phyloP scores from a whole-genome alignment of 164 flowering plant genomes.

The Piper longum region DNA sequence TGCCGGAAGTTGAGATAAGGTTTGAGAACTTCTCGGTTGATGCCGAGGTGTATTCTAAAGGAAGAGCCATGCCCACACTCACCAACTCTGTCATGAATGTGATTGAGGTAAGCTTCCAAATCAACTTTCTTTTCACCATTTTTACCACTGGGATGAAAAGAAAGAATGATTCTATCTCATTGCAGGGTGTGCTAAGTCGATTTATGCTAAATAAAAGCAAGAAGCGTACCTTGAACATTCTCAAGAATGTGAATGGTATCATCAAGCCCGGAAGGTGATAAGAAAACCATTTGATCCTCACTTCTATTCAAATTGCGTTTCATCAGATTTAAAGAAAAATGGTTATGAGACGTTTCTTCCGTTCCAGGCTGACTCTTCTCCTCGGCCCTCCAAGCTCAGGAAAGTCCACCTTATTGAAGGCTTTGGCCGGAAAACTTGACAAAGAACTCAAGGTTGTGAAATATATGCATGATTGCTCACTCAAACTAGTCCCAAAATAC shows the following conservation, averaged over 20 bases:
- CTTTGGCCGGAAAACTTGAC: slow-evolving; percentile 33
- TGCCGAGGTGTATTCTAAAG: slow-evolving; percentile 42
- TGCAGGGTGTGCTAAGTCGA: slow-evolving; percentile 14
- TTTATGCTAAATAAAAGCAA: slow-evolving; percentile 12
- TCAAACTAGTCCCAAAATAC: too few relatives aligned
- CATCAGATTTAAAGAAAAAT: background rate
- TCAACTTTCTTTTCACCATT: background rate
- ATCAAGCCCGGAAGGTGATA: slow-evolving; percentile 27
- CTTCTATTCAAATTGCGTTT: background rate
- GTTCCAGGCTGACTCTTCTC: slow-evolving; percentile 26
- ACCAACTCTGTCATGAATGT: slow-evolving; percentile 31
- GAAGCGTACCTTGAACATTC: slow-evolving; percentile 15
- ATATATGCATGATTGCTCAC: too few relatives aligned
- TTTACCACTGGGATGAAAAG: background rate
- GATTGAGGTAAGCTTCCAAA: slow-evolving; percentile 22
- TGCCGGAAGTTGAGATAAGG: slow-evolving; percentile 49
- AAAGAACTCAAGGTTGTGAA: slow-evolving; percentile 27
- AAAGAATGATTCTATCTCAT: background rate
- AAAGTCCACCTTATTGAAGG: slow-evolving; percentile 21
- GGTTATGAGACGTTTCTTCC: background rate
- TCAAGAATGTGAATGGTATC: slow-evolving; percentile 20
- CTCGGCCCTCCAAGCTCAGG: slow-evolving; percentile 29
- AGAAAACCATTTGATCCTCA: background rate
- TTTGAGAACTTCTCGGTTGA: slow-evolving; percentile 36
- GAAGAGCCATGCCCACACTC: slow-evolving; percentile 57